These are phyloP conservation scores for Suhomyces taliae DNA, from an alignment of 1,139 yeast species.

Conservation along the genomic window DNA sequence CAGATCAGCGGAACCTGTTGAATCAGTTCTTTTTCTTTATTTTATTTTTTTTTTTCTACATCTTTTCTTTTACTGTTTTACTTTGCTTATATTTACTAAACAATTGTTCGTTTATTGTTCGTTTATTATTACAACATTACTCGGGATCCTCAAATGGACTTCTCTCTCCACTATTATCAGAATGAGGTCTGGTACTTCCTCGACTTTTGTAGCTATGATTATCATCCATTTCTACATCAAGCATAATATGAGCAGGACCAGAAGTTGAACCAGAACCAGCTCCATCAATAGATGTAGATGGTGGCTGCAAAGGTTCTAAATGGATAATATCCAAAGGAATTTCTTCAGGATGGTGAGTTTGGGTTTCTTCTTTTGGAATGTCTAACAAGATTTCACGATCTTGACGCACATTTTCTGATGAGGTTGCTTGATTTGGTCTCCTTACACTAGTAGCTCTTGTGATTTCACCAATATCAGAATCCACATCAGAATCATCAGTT, in stretches of 20 bases:
- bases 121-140: not conserved
- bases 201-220: conserved; percentile 6
- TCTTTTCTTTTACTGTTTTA: no score
- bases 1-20: no score
- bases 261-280: not conserved
- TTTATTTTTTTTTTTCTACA: no score
- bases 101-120: not conserved
- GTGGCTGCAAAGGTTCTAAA: conserved; percentile 7
- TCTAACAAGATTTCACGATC: conserved; percentile 18
- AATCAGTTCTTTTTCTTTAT: no score
- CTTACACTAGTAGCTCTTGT: conserved; percentile 45
- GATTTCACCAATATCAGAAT: conserved; percentile 49
- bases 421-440: conserved; percentile 11
- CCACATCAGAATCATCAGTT: conserved; percentile 43
- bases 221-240: conserved; percentile 38
- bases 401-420: conserved; percentile 3
- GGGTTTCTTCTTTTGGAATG: conserved; percentile 5
- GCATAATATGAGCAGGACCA: conserved; percentile 32
- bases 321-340: conserved; percentile 11
- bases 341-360: conserved; percentile 3
- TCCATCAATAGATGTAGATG: conserved; percentile 1
- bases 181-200: conserved; percentile 1
- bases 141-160: conserved; percentile 39
- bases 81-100: no score
- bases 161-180: conserved; percentile 19